Evolutionary conservation across 2,329 filamentous ascomycete genomes (phyloP).

Genomic region (Neonectria ditissima): DNA sequence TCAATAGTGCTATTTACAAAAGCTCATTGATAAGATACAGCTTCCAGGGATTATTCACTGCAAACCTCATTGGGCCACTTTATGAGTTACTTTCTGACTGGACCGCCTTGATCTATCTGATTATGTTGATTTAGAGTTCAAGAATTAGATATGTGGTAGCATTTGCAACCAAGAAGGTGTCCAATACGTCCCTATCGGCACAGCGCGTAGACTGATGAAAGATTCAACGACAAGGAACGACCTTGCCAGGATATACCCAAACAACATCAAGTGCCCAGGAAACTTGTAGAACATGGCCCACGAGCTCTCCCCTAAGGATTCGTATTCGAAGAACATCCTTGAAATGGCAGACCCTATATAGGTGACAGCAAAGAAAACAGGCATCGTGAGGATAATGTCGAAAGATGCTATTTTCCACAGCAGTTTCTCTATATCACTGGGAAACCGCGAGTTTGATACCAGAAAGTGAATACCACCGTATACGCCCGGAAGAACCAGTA

Average conservation of each 20-base stretch:
- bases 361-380: constrained; percentile 11
- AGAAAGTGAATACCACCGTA: constrained; percentile 22
- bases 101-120: too few species aligned
- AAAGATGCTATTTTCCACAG: constrained; percentile 22
- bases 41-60: too few species aligned
- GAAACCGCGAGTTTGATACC: constrained; percentile 8
- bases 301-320: constrained; percentile 12
- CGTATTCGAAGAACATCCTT: constrained; percentile 10
- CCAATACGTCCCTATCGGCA: constrained; percentile 21
- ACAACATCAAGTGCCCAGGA: constrained; percentile 13
- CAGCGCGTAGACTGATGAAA: constrained; percentile 11
- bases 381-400: constrained; percentile 13
- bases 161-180: constrained; percentile 19
- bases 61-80: too few species aligned
- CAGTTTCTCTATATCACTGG: constrained; percentile 4
- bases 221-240: constrained; percentile 19
- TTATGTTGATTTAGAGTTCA: too few species aligned
- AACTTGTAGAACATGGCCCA: constrained; percentile 20
- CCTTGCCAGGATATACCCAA: constrained; percentile 16
- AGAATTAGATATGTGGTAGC: constrained; percentile 21
- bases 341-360: constrained; percentile 3
- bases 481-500: constrained; percentile 13
- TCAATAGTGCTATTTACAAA: too few species aligned
- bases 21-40: too few species aligned
- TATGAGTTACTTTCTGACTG: too few species aligned